Percentiles rank a stretch among this genome's conserved stretches.
phyloP scores from a whole-genome alignment of 495 filamentous ascomycete species.

The Talaromyces wortmannii region DNA sequence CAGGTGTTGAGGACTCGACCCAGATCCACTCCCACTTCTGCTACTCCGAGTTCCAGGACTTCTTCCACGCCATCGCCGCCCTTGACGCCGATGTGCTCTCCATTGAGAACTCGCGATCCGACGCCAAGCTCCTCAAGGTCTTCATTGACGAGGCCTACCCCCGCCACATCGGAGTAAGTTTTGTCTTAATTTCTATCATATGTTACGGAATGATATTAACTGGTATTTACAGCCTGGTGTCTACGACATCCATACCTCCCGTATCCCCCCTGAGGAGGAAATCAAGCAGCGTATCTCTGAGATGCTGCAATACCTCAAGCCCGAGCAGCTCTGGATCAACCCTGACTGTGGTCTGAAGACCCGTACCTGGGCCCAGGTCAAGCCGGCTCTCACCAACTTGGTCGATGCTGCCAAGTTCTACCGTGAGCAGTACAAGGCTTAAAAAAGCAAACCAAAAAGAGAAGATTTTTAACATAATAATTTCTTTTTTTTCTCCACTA shows the following conservation, averaged over 20 bases:
- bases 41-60: conserved; percentile 99
- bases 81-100: conserved; percentile 96
- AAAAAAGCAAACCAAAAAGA: neutral
- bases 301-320: conserved; percentile 92
- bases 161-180: conserved; percentile 70
- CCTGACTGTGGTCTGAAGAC: conserved; percentile 99
- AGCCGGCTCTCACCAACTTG: conserved; percentile 86
- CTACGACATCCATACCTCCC: conserved; percentile 98
- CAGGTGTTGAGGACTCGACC: conserved; percentile 84
- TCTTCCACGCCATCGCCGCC: conserved; percentile 99
- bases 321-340: conserved; percentile 97
- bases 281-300: conserved; percentile 94
- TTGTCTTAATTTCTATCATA: neutral
- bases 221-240: conserved; percentile 61
- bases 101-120: conserved; percentile 99
- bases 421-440: conserved; percentile 67
- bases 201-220: neutral
- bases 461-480: neutral
- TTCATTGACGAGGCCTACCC: conserved; percentile 96
- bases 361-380: conserved; percentile 92
- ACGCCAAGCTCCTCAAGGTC: conserved; percentile 97
- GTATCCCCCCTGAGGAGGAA: conserved; percentile 90
- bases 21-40: conserved; percentile 99
- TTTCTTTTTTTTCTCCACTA: neutral
- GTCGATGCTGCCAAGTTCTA: conserved; percentile 93